Evolutionary conservation across 116 monocot genomes (phyloP).

Genomic region (Trichopus zeylanicus): DNA sequence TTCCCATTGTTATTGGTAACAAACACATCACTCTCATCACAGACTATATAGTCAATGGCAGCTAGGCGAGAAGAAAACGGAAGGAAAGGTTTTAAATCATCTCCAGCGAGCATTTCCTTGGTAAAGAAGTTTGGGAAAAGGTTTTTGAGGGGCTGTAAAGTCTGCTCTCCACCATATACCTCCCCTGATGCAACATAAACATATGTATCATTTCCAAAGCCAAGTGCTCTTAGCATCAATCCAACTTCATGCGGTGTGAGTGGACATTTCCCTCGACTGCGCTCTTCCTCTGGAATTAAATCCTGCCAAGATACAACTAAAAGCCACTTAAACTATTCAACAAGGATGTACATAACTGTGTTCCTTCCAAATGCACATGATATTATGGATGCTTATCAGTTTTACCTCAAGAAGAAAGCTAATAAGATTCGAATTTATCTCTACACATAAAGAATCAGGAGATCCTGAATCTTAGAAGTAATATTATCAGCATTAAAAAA

Average conservation of each 20-base stretch:
- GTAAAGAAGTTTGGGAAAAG: constrained; percentile 43
- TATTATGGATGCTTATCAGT: too few relatives aligned
- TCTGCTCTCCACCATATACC: constrained; percentile 36
- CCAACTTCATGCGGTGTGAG: constrained; percentile 44
- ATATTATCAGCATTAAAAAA: too few relatives aligned
- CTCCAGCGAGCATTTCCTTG: constrained; percentile 33
- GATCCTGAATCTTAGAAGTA: too few relatives aligned
- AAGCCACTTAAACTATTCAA: background rate
- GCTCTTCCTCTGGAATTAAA: constrained; percentile 28
- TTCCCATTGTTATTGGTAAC: constrained; percentile 52
- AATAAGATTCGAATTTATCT: background rate
- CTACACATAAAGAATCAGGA: background rate
- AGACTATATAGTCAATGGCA: constrained; percentile 48
- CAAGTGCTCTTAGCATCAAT: constrained; percentile 38
- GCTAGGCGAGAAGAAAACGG: constrained; percentile 41
- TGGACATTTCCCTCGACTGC: constrained; percentile 38
- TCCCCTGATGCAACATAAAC: constrained; percentile 51
- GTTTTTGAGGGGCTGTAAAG: constrained; percentile 24
- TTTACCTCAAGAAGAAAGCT: background rate
- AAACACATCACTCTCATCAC: constrained; percentile 54
- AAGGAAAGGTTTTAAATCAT: constrained; percentile 26
- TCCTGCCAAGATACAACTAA: constrained; percentile 19
- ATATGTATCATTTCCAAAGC: constrained; percentile 34
- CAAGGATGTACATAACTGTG: too few relatives aligned
- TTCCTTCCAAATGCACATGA: too few relatives aligned